phyloP scores from a whole-genome alignment of 2,329 filamentous ascomycete species.

The Penicillium frequentans region DNA sequence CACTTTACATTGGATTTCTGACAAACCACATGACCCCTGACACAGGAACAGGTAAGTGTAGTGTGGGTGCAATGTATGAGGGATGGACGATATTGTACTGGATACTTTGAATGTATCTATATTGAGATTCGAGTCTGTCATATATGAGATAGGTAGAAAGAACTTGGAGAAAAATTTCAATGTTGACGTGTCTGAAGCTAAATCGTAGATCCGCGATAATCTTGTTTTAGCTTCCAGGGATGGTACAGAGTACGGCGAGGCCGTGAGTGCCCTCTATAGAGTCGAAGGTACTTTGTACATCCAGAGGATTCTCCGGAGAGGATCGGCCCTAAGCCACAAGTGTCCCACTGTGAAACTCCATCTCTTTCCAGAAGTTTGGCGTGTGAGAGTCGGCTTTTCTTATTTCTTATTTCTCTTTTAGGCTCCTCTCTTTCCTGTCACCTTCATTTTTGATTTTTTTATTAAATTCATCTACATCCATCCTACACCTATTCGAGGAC shows the following conservation, averaged over 20 bases:
- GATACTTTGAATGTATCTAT: background rate
- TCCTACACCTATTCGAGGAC: background rate
- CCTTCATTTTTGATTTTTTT: background rate
- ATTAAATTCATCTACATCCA: background rate
- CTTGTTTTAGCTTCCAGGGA: background rate
- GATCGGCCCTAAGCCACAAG: conserved; percentile 22
- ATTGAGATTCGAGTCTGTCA: no score
- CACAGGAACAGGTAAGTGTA: background rate
- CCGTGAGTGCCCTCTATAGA: background rate
- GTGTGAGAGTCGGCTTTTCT: background rate
- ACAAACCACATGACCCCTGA: conserved; percentile 2
- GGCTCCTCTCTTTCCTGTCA: conserved; percentile 1
- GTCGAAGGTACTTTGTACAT: conserved; percentile 11
- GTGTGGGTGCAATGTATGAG: background rate
- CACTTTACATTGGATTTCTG: background rate
- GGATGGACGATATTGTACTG: background rate
- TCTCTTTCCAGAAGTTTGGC: conserved; percentile 23
- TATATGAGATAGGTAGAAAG: background rate
- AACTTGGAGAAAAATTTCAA: background rate
- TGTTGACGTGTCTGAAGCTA: background rate
- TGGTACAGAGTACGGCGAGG: background rate
- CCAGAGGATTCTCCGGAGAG: conserved; percentile 24
- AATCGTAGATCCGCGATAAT: background rate
- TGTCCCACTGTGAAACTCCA: conserved; percentile 23
- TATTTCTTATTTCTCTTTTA: conserved; percentile 10